Percentiles rank a stretch among this genome's conserved stretches.
Evolutionary conservation across 805 yeast genomes (phyloP).

Genomic region (Zygoascus biomembranicola): DNA sequence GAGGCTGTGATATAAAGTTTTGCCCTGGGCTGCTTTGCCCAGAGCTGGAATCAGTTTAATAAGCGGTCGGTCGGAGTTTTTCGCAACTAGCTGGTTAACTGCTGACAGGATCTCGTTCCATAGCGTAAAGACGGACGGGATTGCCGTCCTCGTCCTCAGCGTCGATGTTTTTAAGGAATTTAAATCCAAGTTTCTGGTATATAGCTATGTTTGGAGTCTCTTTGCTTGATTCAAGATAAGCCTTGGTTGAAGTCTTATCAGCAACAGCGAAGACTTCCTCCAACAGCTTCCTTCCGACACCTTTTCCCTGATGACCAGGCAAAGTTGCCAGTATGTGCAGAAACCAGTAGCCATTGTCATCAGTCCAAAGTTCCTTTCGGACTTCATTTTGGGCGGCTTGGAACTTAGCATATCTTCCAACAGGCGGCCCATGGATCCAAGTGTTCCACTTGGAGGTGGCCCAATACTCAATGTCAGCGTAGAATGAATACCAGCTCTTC

Average conservation of each 20-base stretch:
- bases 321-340: conserved; percentile 1
- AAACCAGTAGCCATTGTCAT: conserved; percentile 2
- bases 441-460: not conserved
- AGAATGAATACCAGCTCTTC: not conserved
- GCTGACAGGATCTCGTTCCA: not conserved
- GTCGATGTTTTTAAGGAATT: not conserved
- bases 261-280: not conserved
- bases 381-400: not conserved
- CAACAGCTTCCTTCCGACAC: not conserved
- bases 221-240: conserved; percentile 6
- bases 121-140: not conserved
- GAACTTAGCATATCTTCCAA: not conserved
- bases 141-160: not conserved
- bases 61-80: too few relatives aligned
- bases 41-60: too few relatives aligned
- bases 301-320: conserved; percentile 4
- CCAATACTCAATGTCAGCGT: not conserved
- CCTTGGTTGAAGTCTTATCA: not conserved
- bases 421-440: not conserved
- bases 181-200: conserved; percentile 5
- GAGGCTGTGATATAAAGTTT: too few relatives aligned
- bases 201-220: conserved; percentile 4
- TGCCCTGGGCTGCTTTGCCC: too few relatives aligned
- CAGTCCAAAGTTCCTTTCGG: not conserved
- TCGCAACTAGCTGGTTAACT: too few relatives aligned